phyloP scores from a whole-genome alignment of 768 basidiomycete species.

The Tricholoma furcatifolium region DNA sequence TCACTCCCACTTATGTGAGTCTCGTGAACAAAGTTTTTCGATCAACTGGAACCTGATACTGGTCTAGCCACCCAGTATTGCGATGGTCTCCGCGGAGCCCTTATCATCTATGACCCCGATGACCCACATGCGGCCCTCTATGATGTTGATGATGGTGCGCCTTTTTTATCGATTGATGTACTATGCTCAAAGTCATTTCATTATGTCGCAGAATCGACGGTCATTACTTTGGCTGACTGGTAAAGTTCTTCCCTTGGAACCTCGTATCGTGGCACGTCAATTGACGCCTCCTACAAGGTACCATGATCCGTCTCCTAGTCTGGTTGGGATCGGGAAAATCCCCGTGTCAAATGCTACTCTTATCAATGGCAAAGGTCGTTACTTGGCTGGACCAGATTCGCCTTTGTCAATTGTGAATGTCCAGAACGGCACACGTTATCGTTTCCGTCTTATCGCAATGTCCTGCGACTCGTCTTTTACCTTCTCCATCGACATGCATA shows the following conservation, averaged over 20 bases:
- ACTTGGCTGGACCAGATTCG: neutral
- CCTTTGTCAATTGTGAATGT: neutral
- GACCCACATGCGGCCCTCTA: slow-evolving; percentile 32
- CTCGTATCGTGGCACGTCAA: no score
- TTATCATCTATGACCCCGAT: slow-evolving; percentile 36
- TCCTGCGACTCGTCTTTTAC: neutral
- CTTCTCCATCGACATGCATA: neutral
- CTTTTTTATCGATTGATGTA: neutral
- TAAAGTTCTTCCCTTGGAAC: slow-evolving; percentile 7
- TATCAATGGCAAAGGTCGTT: neutral
- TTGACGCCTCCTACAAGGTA: no score
- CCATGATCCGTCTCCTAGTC: no score
- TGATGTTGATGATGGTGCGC: slow-evolving; percentile 18
- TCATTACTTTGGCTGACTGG: slow-evolving; percentile 42
- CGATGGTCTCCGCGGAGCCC: slow-evolving; percentile 37
- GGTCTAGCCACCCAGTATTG: slow-evolving; percentile 43
- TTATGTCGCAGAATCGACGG: slow-evolving; percentile 32
- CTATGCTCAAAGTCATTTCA: neutral
- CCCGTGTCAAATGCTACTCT: neutral
- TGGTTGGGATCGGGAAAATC: no score
- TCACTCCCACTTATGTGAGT: slow-evolving; percentile 27
- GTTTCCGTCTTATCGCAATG: neutral
- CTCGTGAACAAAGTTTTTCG: neutral
- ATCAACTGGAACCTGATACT: neutral
- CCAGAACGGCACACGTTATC: neutral